A percentile compares a stretch with the other conserved stretches of the same genome.
Conservation (phyloP, 768 basidiomycete species). For the Coprinopsis marcescibilis region DNA sequence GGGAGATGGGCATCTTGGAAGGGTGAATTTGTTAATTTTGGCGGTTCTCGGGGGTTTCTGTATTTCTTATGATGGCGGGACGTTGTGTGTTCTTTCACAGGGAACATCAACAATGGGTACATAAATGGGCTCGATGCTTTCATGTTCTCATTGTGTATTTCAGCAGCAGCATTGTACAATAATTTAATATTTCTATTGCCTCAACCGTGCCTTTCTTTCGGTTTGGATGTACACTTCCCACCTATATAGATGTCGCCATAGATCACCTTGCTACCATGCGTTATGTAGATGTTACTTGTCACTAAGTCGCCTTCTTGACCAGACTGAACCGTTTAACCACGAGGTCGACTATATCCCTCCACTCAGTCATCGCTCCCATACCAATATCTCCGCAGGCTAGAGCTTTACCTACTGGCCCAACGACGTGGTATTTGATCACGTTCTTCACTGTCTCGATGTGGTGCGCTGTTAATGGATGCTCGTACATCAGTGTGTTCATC, state of each 20-base stretch:
- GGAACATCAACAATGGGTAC: too few species aligned
- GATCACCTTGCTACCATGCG: background rate
- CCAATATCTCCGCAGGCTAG: constrained; percentile 93
- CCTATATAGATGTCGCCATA: background rate
- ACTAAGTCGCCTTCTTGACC: background rate
- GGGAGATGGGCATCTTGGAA: constrained; percentile 68
- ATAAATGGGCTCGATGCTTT: too few species aligned
- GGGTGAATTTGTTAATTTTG: background rate
- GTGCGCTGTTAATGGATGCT: constrained; percentile 83
- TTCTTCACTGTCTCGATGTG: constrained; percentile 75
- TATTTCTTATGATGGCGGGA: background rate
- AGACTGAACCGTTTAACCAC: constrained; percentile 55
- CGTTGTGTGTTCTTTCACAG: background rate
- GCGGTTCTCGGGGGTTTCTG: too few species aligned
- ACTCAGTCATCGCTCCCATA: constrained; percentile 96
- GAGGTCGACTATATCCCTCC: constrained; percentile 79
- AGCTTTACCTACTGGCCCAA: constrained; percentile 83
- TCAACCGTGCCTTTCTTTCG: too few species aligned
- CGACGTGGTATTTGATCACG: constrained; percentile 70
- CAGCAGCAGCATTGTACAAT: too few species aligned
- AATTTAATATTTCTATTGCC: too few species aligned
- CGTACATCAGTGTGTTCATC: constrained; percentile 99
- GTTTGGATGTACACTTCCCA: too few species aligned
- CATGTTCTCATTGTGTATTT: too few species aligned
- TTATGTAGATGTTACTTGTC: background rate